A percentile compares a stretch with the other conserved stretches of the same genome.
Conservation (phyloP, 1,139 yeast genomes). For the Eremothecium cymbalariae region DNA sequence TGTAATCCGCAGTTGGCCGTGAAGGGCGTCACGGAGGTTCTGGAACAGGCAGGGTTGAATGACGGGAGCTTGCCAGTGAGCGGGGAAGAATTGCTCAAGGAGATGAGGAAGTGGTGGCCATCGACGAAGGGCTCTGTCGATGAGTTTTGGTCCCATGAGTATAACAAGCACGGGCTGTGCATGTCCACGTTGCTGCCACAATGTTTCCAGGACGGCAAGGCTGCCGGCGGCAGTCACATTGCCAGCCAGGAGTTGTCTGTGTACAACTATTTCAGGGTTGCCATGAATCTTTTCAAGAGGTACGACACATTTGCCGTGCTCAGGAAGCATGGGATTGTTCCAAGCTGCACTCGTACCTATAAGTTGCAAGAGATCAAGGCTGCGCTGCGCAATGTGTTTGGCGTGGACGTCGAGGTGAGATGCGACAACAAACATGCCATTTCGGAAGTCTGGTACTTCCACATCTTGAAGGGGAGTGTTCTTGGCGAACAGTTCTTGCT, state of each 20-base stretch:
- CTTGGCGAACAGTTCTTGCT: slow-evolving; percentile 56
- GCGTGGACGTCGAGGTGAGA: slow-evolving; percentile 56
- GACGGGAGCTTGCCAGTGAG: slow-evolving; percentile 31
- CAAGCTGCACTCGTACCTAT: slow-evolving; percentile 54
- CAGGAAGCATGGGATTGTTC: slow-evolving; percentile 57
- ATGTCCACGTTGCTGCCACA: slow-evolving; percentile 66
- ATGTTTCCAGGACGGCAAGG: slow-evolving; percentile 45
- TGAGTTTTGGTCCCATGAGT: slow-evolving; percentile 84
- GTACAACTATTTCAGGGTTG: slow-evolving; percentile 65
- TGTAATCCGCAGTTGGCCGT: slow-evolving; percentile 61
- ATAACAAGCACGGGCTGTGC: slow-evolving; percentile 93
- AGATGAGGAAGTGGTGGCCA: slow-evolving; percentile 66
- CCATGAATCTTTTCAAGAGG: slow-evolving; percentile 54
- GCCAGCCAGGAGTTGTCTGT: slow-evolving; percentile 44
- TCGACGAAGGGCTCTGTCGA: slow-evolving; percentile 70
- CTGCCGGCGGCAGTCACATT: slow-evolving; percentile 5
- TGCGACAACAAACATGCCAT: slow-evolving; percentile 64
- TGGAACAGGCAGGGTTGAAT: slow-evolving; percentile 36
- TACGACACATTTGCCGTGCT: slow-evolving; percentile 70
- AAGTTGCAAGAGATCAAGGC: slow-evolving; percentile 53
- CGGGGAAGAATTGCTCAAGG: slow-evolving; percentile 45
- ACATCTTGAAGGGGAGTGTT: slow-evolving; percentile 67
- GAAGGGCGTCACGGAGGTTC: slow-evolving; percentile 44
- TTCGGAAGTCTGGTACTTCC: slow-evolving; percentile 88
- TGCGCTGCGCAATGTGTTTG: slow-evolving; percentile 57